Conservation (phyloP, 2,329 filamentous ascomycete genomes). For the Cladosporium velox region DNA sequence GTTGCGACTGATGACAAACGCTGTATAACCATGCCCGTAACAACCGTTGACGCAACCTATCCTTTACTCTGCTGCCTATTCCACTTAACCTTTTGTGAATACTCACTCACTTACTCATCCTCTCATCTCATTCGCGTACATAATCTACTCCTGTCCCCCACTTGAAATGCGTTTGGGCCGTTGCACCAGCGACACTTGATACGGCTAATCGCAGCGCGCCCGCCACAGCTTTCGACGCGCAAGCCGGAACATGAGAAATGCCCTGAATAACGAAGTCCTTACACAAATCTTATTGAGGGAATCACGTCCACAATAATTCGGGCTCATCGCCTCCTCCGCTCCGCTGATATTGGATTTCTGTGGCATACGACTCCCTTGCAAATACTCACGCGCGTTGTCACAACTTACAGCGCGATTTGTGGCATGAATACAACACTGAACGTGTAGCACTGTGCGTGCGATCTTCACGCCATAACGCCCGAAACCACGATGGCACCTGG, state of each 20-base stretch:
- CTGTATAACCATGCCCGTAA: background rate
- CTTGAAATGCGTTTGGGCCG: background rate
- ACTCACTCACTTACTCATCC: background rate
- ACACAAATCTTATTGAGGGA: background rate
- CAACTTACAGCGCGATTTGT: background rate
- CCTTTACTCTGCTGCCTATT: background rate
- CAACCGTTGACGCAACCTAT: background rate
- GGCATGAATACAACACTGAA: background rate
- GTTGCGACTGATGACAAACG: conserved; percentile 1
- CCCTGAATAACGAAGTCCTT: background rate
- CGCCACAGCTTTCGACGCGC: conserved; percentile 6
- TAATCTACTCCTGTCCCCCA: background rate
- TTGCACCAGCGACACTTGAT: background rate
- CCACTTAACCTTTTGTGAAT: background rate
- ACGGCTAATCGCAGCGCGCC: conserved; percentile 1
- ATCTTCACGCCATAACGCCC: background rate
- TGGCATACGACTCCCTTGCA: background rate
- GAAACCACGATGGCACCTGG: background rate
- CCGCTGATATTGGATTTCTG: background rate
- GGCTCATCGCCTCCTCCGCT: background rate
- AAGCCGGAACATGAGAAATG: background rate
- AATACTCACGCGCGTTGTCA: background rate
- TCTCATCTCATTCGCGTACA: background rate
- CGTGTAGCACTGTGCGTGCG: background rate
- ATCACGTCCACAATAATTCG: background rate